A percentile compares a stretch with the other conserved stretches of the same genome.
Conservation (phyloP, 805 yeast genomes). For the Saccharomycopsis vini region DNA sequence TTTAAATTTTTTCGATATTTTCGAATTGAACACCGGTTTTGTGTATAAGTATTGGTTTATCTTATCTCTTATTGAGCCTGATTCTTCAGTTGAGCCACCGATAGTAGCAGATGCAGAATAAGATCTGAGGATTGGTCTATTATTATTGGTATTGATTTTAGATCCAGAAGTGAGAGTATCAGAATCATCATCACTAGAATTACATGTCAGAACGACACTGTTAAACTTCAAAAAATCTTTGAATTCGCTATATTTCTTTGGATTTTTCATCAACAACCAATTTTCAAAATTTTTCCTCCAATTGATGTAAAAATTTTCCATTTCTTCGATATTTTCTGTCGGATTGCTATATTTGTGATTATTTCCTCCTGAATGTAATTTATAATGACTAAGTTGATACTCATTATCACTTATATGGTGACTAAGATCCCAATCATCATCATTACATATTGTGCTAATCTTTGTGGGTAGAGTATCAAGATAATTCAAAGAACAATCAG, state of each 20-base stretch:
- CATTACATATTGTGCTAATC: slow-evolving; percentile 19
- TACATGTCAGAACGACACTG: too few species aligned
- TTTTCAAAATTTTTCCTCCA: slow-evolving; percentile 36
- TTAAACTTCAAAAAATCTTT: slow-evolving; percentile 29
- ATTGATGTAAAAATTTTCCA: slow-evolving; percentile 29
- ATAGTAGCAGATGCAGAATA: background rate
- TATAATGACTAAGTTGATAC: background rate
- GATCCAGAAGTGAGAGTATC: too few species aligned
- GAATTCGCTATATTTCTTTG: slow-evolving; percentile 31
- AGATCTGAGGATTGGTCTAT: background rate
- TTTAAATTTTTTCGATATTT: slow-evolving; percentile 24
- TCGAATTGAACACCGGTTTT: slow-evolving; percentile 25
- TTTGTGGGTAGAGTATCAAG: slow-evolving; percentile 17
- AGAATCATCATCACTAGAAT: too few species aligned
- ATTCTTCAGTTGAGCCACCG: too few species aligned
- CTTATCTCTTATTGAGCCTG: slow-evolving; percentile 20
- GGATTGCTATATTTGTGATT: background rate
- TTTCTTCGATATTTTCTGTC: slow-evolving; percentile 1
- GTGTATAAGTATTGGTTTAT: slow-evolving; percentile 14
- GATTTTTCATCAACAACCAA: slow-evolving; percentile 35
- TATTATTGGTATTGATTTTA: too few species aligned
- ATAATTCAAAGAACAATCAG: slow-evolving; percentile 21
- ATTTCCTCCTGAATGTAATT: background rate
- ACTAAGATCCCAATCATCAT: slow-evolving; percentile 20
- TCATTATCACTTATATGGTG: slow-evolving; percentile 24